phyloP scores from a whole-genome alignment of 371 early-diverging fungal species.

The Fennellomyces sp. region DNA sequence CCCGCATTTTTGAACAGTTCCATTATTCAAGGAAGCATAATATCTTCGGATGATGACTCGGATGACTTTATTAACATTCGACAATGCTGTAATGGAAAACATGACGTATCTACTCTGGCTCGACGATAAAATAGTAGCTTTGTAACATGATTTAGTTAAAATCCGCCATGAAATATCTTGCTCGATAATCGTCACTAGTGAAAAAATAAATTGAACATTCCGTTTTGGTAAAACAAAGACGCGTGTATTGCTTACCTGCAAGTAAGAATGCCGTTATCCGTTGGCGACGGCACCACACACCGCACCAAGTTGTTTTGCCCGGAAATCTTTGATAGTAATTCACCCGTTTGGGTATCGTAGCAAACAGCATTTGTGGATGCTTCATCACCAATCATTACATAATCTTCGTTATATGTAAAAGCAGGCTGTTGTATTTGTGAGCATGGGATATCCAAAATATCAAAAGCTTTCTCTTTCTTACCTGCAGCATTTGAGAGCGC shows the following conservation, averaged over 20 bases:
- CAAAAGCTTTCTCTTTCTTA: constrained; percentile 17
- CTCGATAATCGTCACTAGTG: constrained; percentile 52
- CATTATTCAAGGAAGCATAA: neutral
- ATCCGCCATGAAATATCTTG: constrained; percentile 35
- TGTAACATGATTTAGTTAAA: neutral
- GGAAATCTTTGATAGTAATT: constrained; percentile 47
- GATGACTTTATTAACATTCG: constrained; percentile 45
- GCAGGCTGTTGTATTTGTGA: constrained; percentile 37
- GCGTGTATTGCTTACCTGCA: constrained; percentile 39
- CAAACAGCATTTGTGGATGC: constrained; percentile 58
- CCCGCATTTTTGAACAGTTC: neutral
- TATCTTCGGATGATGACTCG: constrained; percentile 1
- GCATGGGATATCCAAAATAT: neutral
- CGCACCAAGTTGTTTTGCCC: constrained; percentile 52
- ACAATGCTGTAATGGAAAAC: constrained; percentile 58
- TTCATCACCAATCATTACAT: constrained; percentile 80
- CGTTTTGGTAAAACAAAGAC: neutral
- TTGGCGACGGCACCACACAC: constrained; percentile 47
- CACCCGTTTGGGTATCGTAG: constrained; percentile 72
- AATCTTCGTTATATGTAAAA: constrained; percentile 79
- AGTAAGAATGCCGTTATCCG: constrained; percentile 49
- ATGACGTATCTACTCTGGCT: constrained; percentile 47
- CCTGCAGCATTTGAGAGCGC: constrained; percentile 45
- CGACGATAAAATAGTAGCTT: neutral
- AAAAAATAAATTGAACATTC: neutral